Evolutionary conservation across 2,329 filamentous ascomycete genomes (phyloP), one percentile per base, ranked within the genome.

Genomic region (Grosmannia serpens): DNA sequence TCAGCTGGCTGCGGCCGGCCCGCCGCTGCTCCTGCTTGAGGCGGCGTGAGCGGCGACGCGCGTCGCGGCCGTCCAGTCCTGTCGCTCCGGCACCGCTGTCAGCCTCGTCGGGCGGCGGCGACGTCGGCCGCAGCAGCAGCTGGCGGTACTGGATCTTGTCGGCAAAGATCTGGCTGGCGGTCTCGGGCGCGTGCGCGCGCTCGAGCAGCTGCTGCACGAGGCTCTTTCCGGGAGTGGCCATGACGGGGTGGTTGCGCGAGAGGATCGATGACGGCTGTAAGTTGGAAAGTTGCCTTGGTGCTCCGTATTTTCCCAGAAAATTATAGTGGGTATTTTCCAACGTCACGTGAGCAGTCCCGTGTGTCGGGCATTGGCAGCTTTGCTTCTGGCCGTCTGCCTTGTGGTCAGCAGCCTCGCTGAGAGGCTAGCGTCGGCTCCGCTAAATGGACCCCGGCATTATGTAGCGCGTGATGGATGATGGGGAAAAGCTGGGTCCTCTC

Each of bases 61-160:
- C 74, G n/a, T 79, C 75, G 61, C 86, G 83, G 24, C 80, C 79
- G 65, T 83, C 81, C 55, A 75, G 73, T 67, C 80, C 62, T 15
- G 46, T 35, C 2, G 55, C 59, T 8, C 53, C 54, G 15, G 70
- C 0, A 76, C 76, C 1, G 88, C 83, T 57, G 95, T 83, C 0
- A 87, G 86, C 57, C 0, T 53, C 57, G 67, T 79, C 64, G 66
- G 83, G 70, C 0, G 78, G 77, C 1, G 89, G 88, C 0, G 88
- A 89, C 26, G 85, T 87, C 8, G 89, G 85, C 49, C 87, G 84
- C 4, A 96, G 82, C 66, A 87, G 83, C 59, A 96, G 83, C 0
- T 89, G 86, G 53, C 90, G 89, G 68, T 89, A 85, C 66, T 89
- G 84, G 69, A 96, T 83, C 71, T 91, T 91, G 63, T 95, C 89